A percentile compares a stretch with the other conserved stretches of the same genome.
phyloP scores from a whole-genome alignment of 768 basidiomycete species.

The Boletus bicolor region DNA sequence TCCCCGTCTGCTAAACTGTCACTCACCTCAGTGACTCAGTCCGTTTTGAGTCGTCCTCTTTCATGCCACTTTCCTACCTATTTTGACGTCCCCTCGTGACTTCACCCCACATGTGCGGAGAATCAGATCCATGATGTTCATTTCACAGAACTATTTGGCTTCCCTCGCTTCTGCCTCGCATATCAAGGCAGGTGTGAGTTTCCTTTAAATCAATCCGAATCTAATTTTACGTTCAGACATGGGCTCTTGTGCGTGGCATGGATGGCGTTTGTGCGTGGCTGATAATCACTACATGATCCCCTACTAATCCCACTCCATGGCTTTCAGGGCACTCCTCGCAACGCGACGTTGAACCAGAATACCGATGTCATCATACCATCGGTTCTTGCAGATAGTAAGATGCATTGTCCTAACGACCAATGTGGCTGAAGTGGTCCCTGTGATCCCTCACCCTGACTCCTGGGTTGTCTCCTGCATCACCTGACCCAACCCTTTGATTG shows the following conservation, averaged over 20 bases:
- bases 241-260: constrained; percentile 4
- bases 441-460: constrained; percentile 11
- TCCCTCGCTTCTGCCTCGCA: constrained; percentile 25
- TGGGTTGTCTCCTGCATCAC: constrained; percentile 10
- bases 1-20: constrained; percentile 9
- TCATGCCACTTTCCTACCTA: constrained; percentile 11
- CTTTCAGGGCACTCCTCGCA: background rate
- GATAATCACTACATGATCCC: constrained; percentile 16
- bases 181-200: constrained; percentile 23
- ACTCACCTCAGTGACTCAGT: background rate
- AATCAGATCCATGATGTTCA: constrained; percentile 23
- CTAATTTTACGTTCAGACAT: constrained; percentile 18
- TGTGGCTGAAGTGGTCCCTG: background rate
- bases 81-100: constrained; percentile 21
- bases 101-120: constrained; percentile 29
- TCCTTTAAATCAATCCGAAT: constrained; percentile 5
- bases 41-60: constrained; percentile 3
- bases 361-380: background rate
- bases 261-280: constrained; percentile 22
- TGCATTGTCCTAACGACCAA: background rate
- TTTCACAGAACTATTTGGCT: constrained; percentile 16
- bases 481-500: constrained; percentile 10
- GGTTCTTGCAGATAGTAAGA: background rate
- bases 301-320: constrained; percentile 1
- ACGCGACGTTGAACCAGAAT: background rate